Evolutionary conservation across 129 eudicot genomes (phyloP), one percentile per base, ranked within the genome.

Genomic region (carrot (Daucus carota)): DNA sequence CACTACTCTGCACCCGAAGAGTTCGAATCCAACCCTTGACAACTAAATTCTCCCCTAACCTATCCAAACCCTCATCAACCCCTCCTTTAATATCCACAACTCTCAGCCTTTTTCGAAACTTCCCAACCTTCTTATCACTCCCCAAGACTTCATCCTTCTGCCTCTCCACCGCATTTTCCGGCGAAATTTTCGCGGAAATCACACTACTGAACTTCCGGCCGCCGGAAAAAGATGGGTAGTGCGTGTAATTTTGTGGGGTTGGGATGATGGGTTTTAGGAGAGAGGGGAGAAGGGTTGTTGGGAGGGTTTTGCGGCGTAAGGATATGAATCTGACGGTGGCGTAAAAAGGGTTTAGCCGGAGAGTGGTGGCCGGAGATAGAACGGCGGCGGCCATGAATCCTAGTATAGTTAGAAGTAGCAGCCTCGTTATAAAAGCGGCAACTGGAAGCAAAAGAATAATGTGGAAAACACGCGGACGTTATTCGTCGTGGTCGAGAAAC

Each of bases 21-120:
- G 98, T 94, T 68, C 98, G 74, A 73, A 94, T 97, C 96, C 96
- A 94, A 2, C 98, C 98, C 66, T 81, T 82, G 24, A 94, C 96
- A 48, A 90, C 89, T 74, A 89, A 34, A 43, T 80, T 86, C 77
- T 87, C 82, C 13, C 97, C 97, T 80, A 94, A 79, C 12, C 80
- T 84, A 73, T 85, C 84, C 80, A 91, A 60, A 20, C 99, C 99
- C 74, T 89, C 96, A 52, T 84, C 93, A 63, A 83, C 83, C 9
- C 96, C 96, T 15, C 93, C 93, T 77, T 89, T 94, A 13, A 94
- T 82, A 77, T 94, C 98, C 32, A 74, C 86, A 83, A 94, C 81
- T 67, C 85, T 87, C 78, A 87, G 47, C 67, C 90, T 82, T 74
- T 84, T 87, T 36, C 89, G 84, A 38, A 94, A 94, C 36, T 87